Percentiles rank a stretch among this genome's conserved stretches.
Conservation (phyloP, 768 basidiomycete species). For the Tricholoma sp. region DNA sequence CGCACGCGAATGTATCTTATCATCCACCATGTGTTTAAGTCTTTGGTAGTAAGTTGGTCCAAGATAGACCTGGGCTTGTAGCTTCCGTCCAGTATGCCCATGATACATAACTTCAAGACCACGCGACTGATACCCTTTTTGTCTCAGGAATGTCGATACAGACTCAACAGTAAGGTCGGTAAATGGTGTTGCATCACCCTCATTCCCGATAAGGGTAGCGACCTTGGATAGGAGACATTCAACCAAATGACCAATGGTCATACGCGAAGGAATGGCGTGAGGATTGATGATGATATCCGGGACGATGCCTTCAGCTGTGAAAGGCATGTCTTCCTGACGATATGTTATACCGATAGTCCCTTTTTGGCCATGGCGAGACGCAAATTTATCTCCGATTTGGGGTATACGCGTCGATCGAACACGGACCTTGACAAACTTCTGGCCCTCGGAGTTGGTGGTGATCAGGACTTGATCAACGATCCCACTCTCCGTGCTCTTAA, state of each 20-base stretch:
- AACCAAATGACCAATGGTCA: slow-evolving; percentile 99
- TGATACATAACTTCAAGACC: slow-evolving; percentile 99
- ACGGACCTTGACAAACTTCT: slow-evolving; percentile 98
- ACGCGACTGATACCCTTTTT: slow-evolving; percentile 94
- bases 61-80: slow-evolving; percentile 97
- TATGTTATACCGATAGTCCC: slow-evolving; percentile 99
- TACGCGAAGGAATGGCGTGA: slow-evolving; percentile 99
- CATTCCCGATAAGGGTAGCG: slow-evolving; percentile 91
- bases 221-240: slow-evolving; percentile 97
- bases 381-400: slow-evolving; percentile 98
- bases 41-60: slow-evolving; percentile 99
- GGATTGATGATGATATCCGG: slow-evolving; percentile 99
- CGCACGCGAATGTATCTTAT: slow-evolving; percentile 98
- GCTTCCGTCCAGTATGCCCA: slow-evolving; percentile 95
- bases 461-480: slow-evolving; percentile 97
- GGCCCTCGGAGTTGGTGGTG: slow-evolving; percentile 92
- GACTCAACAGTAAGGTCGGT: slow-evolving; percentile 97
- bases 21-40: slow-evolving; percentile 99
- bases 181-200: slow-evolving; percentile 98
- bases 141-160: slow-evolving; percentile 86
- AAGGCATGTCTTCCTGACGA: slow-evolving; percentile 99
- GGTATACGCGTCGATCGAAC: slow-evolving; percentile 94
- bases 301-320: slow-evolving; percentile 93
- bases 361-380: slow-evolving; percentile 98
- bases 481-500: slow-evolving; percentile 97